phyloP scores from a whole-genome alignment of 176 grass and related monocot species.

The Metroxylon sagu region DNA sequence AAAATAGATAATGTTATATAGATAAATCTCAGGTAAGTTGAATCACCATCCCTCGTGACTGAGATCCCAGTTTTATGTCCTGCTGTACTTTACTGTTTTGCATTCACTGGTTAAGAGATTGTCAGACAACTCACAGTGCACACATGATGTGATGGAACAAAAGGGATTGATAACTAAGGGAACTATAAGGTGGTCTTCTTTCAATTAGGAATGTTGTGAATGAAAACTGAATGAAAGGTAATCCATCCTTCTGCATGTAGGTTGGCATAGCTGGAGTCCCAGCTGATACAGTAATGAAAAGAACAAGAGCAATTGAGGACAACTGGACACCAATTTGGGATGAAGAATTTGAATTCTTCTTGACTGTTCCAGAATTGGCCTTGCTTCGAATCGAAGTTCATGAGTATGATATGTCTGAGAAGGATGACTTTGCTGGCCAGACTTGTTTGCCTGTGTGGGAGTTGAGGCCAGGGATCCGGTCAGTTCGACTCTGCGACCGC shows the following conservation, averaged over 20 bases:
- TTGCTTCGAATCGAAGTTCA: constrained; percentile 75
- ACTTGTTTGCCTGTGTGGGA: constrained; percentile 77
- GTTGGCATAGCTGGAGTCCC: constrained; percentile 60
- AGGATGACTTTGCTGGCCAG: constrained; percentile 71
- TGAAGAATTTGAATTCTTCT: constrained; percentile 39
- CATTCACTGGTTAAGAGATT: too few relatives aligned
- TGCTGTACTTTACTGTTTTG: too few relatives aligned
- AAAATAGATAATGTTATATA: not conserved
- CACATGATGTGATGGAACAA: too few relatives aligned
- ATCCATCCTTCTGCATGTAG: constrained; percentile 9
- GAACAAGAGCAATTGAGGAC: constrained; percentile 41
- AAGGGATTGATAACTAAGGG: too few relatives aligned
- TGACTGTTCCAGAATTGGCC: constrained; percentile 62
- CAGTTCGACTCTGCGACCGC: constrained; percentile 33
- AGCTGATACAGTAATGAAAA: constrained; percentile 49
- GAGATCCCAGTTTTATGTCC: too few relatives aligned
- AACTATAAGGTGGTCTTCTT: too few relatives aligned
- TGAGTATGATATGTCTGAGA: constrained; percentile 56
- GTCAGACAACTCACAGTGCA: too few relatives aligned
- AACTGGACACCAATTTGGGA: constrained; percentile 78
- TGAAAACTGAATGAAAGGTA: too few relatives aligned
- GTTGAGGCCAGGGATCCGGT: constrained; percentile 43
- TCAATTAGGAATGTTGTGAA: too few relatives aligned
- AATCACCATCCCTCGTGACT: too few relatives aligned
- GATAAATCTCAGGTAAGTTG: too few relatives aligned